These are phyloP conservation scores for Tylopilus subfusipes DNA, from an alignment of 768 basidiomycete genomes.

Conservation along the genomic window DNA sequence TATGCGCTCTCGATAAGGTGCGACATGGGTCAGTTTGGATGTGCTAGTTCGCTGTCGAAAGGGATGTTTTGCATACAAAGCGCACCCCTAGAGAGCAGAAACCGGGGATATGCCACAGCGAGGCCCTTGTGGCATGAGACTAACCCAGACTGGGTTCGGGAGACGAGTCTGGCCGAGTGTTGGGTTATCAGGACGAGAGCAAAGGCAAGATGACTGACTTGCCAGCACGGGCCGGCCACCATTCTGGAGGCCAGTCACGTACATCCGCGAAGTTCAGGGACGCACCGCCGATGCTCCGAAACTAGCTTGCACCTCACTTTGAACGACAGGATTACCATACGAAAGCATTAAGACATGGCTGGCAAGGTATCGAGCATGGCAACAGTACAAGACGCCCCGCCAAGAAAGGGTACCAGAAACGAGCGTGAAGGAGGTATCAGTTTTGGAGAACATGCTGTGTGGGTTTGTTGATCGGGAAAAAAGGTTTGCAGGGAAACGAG, in stretches of 20 bases:
- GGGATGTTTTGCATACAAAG: neutral
- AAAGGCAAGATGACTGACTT: slow-evolving; percentile 15
- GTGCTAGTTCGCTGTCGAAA: neutral
- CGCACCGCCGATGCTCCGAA: slow-evolving; percentile 6
- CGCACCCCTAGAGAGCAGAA: slow-evolving; percentile 5
- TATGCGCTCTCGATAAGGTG: slow-evolving; percentile 15
- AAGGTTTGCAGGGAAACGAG: slow-evolving; percentile 21
- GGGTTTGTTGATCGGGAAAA: slow-evolving; percentile 16
- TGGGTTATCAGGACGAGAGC: slow-evolving; percentile 4
- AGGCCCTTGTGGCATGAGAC: slow-evolving; percentile 6
- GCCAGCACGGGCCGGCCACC: neutral
- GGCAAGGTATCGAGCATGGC: slow-evolving; percentile 34
- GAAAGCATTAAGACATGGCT: slow-evolving; percentile 36
- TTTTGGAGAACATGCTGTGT: slow-evolving; percentile 24
- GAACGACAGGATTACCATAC: slow-evolving; percentile 34
- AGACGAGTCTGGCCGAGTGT: slow-evolving; percentile 6
- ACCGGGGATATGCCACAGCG: slow-evolving; percentile 10
- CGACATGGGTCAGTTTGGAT: slow-evolving; percentile 11
- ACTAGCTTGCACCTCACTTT: slow-evolving; percentile 15
- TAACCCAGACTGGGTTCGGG: slow-evolving; percentile 6
- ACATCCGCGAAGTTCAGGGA: slow-evolving; percentile 10
- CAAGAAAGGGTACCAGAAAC: slow-evolving; percentile 26
- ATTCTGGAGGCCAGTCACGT: slow-evolving; percentile 1
- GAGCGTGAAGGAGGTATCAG: slow-evolving; percentile 28
- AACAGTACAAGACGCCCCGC: slow-evolving; percentile 32